Evolutionary conservation across 441 rosid genomes (phyloP).

Genomic region (Aleurites moluccanus): DNA sequence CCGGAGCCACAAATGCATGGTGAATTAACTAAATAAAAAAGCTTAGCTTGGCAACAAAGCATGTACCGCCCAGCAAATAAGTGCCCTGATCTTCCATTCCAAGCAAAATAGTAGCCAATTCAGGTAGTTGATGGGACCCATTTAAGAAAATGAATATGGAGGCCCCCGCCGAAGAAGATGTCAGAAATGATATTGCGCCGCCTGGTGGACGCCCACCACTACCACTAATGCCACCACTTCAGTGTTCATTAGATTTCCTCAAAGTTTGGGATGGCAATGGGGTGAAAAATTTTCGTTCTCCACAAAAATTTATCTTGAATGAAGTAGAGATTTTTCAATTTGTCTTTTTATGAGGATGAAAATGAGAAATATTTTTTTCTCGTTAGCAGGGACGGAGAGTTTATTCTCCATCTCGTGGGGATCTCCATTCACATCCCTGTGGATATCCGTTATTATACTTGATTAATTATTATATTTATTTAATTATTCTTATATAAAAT

Average conservation of each 20-base stretch:
- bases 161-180: background rate
- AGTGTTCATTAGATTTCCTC: background rate
- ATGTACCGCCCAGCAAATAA: slow-evolving; percentile 19
- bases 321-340: too few species aligned
- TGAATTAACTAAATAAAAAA: background rate
- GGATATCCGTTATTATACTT: too few species aligned
- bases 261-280: too few species aligned
- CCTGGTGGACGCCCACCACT: slow-evolving; percentile 42
- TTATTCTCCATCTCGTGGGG: too few species aligned
- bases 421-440: too few species aligned
- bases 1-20: background rate
- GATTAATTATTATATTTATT: too few species aligned
- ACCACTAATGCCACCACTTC: slow-evolving; percentile 7
- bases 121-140: background rate
- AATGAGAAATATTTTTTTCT: too few species aligned
- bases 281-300: too few species aligned
- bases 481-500: too few species aligned
- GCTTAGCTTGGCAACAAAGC: slow-evolving; percentile 35
- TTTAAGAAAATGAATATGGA: background rate
- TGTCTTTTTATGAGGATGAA: too few species aligned
- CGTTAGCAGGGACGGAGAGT: too few species aligned
- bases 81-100: slow-evolving; percentile 13
- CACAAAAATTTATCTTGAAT: too few species aligned
- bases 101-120: slow-evolving; percentile 8
- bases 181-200: slow-evolving; percentile 25